These are phyloP conservation scores for Cantharellus cinnabarinus DNA, from an alignment of 768 basidiomycete species.

Conservation along the genomic window DNA sequence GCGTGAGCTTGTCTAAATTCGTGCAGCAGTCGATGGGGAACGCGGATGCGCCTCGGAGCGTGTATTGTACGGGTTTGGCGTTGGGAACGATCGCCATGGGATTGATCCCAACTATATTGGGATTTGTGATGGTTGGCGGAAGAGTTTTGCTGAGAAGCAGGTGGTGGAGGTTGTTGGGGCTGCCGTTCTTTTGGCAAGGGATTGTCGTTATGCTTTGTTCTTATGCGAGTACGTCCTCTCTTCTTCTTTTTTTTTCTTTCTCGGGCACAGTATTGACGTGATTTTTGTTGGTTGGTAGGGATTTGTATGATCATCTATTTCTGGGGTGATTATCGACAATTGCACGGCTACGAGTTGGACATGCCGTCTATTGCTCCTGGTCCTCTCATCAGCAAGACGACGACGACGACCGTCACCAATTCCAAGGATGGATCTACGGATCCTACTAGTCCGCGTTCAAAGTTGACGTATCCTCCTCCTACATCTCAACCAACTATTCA, in stretches of 20 bases:
- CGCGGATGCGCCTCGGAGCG: not conserved
- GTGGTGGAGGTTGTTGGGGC: not conserved
- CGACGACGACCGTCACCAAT: too few species aligned
- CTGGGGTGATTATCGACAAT: not conserved
- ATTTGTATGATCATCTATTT: not conserved
- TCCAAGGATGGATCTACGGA: too few species aligned
- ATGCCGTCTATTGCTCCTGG: not conserved
- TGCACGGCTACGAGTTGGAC: not conserved
- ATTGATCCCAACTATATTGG: not conserved
- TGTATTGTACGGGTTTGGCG: not conserved
- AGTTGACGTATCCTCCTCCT: too few species aligned
- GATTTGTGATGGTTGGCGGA: not conserved
- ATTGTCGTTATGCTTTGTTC: not conserved
- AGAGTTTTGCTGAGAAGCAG: too few species aligned
- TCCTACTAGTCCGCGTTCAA: too few species aligned
- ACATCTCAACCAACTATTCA: too few species aligned
- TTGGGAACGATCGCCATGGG: not conserved
- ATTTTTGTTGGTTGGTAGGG: not conserved
- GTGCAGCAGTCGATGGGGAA: not conserved
- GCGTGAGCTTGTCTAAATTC: not conserved
- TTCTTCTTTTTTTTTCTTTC: not conserved
- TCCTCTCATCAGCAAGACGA: too few species aligned
- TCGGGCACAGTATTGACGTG: too few species aligned
- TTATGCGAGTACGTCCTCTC: not conserved
- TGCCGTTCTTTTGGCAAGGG: not conserved